Percentiles rank a stretch among this genome's conserved stretches.
Evolutionary conservation across 768 basidiomycete genomes (phyloP).

Genomic region (Tylopilus sp.): DNA sequence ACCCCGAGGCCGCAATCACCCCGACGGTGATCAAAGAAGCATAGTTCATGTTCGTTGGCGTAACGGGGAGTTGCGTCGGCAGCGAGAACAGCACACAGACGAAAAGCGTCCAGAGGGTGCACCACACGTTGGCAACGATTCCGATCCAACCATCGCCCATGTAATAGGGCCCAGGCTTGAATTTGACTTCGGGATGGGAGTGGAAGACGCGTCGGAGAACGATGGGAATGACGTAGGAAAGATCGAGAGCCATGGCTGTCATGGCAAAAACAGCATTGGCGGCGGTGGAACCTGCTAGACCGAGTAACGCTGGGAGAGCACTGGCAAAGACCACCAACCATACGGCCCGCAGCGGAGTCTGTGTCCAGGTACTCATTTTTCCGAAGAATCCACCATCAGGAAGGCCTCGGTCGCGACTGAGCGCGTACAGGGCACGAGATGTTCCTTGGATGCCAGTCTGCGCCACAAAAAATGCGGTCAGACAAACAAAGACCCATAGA

Average conservation of each 20-base stretch:
- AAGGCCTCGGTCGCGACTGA: slow-evolving; percentile 51
- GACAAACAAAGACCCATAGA: slow-evolving; percentile 56
- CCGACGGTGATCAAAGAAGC: slow-evolving; percentile 34
- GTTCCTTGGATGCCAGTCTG: slow-evolving; percentile 51
- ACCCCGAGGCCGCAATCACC: slow-evolving; percentile 28
- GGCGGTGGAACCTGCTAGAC: slow-evolving; percentile 49
- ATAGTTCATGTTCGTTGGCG: slow-evolving; percentile 49
- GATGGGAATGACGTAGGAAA: slow-evolving; percentile 59
- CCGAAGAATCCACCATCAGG: slow-evolving; percentile 61
- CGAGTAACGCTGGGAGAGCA: slow-evolving; percentile 45
- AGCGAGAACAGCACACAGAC: slow-evolving; percentile 47
- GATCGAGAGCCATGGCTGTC: slow-evolving; percentile 48
- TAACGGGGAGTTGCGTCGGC: slow-evolving; percentile 49
- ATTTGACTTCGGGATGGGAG: slow-evolving; percentile 55
- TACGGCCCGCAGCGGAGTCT: slow-evolving; percentile 55
- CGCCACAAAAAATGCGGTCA: slow-evolving; percentile 60
- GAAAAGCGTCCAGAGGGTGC: slow-evolving; percentile 45
- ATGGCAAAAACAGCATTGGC: slow-evolving; percentile 56
- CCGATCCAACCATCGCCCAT: slow-evolving; percentile 51
- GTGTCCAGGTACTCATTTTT: slow-evolving; percentile 41
- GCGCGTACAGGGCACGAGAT: slow-evolving; percentile 57
- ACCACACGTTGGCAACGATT: slow-evolving; percentile 41
- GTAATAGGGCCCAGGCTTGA: slow-evolving; percentile 61
- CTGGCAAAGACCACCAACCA: slow-evolving; percentile 46
- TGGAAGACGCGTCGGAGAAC: slow-evolving; percentile 47